Evolutionary conservation across 2,329 filamentous ascomycete genomes (phyloP).

Genomic region (Cordyceps javanica): DNA sequence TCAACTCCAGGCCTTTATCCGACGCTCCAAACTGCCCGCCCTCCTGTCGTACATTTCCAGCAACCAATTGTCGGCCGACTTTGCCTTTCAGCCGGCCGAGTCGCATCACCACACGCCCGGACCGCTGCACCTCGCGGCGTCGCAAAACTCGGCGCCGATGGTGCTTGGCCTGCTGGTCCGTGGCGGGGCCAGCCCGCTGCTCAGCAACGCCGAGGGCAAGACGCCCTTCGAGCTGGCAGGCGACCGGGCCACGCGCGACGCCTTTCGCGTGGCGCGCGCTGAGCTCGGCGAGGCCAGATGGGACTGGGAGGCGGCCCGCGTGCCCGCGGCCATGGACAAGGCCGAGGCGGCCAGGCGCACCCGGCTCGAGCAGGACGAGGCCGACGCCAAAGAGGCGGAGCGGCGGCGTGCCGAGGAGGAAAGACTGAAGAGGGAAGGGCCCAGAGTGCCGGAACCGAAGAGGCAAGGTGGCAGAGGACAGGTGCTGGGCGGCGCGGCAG

Average conservation of each 20-base stretch:
- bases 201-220: constrained; percentile 68
- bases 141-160: constrained; percentile 69
- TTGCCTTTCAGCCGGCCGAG: constrained; percentile 66
- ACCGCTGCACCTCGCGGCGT: constrained; percentile 77
- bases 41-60: constrained; percentile 76
- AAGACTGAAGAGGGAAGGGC: constrained; percentile 61
- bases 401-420: constrained; percentile 70
- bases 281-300: constrained; percentile 72
- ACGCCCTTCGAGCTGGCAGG: constrained; percentile 82
- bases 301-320: constrained; percentile 70
- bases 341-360: constrained; percentile 65
- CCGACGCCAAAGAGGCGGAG: constrained; percentile 61
- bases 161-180: constrained; percentile 71
- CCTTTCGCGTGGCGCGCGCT: constrained; percentile 80
- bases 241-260: constrained; percentile 78
- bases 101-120: constrained; percentile 77
- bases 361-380: constrained; percentile 63
- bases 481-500: constrained; percentile 36
- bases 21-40: constrained; percentile 82
- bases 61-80: constrained; percentile 66
- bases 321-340: constrained; percentile 66
- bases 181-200: constrained; percentile 65
- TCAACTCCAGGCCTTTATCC: constrained; percentile 81
- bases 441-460: constrained; percentile 44
- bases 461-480: constrained; percentile 37